phyloP scores from a whole-genome alignment of 495 filamentous ascomycete genomes.

The Xylaria scruposa region DNA sequence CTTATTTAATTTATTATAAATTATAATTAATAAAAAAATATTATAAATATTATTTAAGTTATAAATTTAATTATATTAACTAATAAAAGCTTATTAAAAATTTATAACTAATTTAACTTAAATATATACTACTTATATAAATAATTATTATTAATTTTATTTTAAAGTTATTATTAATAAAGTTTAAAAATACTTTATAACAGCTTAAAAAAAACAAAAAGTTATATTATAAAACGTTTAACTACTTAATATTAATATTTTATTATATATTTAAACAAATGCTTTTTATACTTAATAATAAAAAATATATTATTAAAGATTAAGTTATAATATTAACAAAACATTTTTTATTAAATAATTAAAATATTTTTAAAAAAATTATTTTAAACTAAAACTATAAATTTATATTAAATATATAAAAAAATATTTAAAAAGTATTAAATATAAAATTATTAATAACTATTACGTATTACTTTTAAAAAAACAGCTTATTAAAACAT shows the following conservation, averaged over 20 bases:
- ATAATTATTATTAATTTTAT: background rate
- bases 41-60: background rate
- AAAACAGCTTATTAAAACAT: background rate
- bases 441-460: conserved; percentile 4
- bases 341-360: background rate
- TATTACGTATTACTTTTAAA: conserved; percentile 11
- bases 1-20: too few species aligned
- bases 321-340: background rate
- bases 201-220: too few species aligned
- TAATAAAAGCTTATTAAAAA: background rate
- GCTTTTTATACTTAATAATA: background rate
- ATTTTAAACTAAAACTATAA: background rate
- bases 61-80: background rate
- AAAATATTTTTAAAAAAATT: background rate
- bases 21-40: background rate
- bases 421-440: background rate
- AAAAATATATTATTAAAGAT: background rate
- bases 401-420: background rate
- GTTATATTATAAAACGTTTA: too few species aligned
- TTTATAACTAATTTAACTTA: background rate
- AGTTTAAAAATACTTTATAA: background rate
- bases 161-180: background rate
- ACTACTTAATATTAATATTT: background rate
- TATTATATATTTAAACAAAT: background rate
- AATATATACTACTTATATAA: background rate